Base-by-base conservation (phyloP, 345 rosid species). In the Excoecaria agallocha region DNA sequence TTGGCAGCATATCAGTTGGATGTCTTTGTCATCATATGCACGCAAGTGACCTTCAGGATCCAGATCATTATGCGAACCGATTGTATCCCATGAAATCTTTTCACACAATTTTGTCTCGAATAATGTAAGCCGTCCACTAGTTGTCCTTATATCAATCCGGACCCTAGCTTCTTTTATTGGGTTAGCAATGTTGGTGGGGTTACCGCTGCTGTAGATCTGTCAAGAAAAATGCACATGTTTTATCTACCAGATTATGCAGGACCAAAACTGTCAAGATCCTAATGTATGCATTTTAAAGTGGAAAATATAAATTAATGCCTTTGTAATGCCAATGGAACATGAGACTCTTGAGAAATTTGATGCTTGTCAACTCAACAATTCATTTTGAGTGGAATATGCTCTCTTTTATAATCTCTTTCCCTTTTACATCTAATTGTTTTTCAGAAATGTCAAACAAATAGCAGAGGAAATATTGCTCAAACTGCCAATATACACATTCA, bases 121-220 rank as follows among this genome's bases (percentile, higher is more conserved):
- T 74, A 85, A 66, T 45, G 84, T 82, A 12, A 85, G 78, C 69
- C 76, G 68, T 58, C 87, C 87, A 20, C 84, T 78, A 35, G 76
- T 66, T 45, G 87, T 82, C 82, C 77, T 80, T 73, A 85, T 75
- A 63, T 85, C 84, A 49, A 82, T 81, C 66, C 49, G 74, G 55
- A 80, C 74, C 72, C 82, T 85, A 17, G 87, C 85, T 15, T 85
- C 85, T 78, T 82, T 78, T 48, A 85, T 80, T 38, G 85, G 87
- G 72, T 85, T 85, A 15, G 85, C 87, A n/a, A 85, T 85, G 71
- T 82, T 85, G 13, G 87, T 85, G 19, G 87, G 87, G 66, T 85
- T 85, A 12, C 87, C 87, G 19, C 87, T 82, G 77, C 87, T 85
- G 69, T 82, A 85, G 81, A 85, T 85, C 87, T 85, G 78, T 30